These are phyloP conservation scores for Leccinum griseonigrum DNA, from an alignment of 1,284 basidiomycete genomes.

Conservation along the genomic window DNA sequence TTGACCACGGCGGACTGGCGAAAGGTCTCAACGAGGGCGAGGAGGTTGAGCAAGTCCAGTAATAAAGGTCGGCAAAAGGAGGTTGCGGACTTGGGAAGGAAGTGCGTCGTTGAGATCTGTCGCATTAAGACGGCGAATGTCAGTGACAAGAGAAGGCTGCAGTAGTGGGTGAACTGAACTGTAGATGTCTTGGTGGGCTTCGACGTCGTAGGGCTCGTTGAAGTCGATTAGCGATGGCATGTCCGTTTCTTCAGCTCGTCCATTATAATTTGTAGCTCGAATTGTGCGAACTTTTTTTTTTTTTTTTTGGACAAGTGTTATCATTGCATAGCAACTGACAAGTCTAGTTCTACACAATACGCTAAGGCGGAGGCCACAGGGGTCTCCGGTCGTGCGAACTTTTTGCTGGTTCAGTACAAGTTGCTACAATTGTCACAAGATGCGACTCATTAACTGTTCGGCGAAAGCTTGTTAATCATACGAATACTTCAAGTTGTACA, in stretches of 20 bases:
- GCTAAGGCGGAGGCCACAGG: no score
- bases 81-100: conserved; percentile 29
- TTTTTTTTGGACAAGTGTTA: no score
- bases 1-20: conserved; percentile 33
- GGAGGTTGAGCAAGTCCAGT: conserved; percentile 37
- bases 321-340: no score
- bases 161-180: conserved; percentile 3
- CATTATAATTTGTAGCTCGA: neutral
- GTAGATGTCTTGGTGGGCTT: conserved; percentile 1
- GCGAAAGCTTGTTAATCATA: no score
- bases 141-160: neutral
- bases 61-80: conserved; percentile 37
- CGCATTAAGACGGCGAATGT: neutral
- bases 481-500: no score
- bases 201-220: neutral
- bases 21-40: conserved; percentile 41
- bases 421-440: no score
- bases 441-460: no score
- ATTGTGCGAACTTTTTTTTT: no score
- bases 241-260: neutral
- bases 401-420: no score
- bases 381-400: no score
- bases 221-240: neutral
- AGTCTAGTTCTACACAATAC: no score
- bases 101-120: conserved; percentile 15